Base-by-base conservation (phyloP, 176 grass and related monocot genomes). In the Avena insularis region DNA sequence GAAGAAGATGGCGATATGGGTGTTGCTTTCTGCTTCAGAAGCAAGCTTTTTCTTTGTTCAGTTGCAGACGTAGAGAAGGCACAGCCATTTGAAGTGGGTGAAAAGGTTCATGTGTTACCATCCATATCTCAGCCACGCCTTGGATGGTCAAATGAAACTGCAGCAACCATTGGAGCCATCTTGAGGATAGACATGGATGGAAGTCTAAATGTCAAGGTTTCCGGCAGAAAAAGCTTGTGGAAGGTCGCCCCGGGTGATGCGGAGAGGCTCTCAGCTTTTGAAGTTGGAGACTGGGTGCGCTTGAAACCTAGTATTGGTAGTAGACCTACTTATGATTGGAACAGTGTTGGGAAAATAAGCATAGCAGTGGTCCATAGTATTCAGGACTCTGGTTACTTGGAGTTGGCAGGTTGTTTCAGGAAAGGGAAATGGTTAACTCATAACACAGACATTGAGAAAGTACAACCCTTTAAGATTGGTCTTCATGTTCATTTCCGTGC, bases 241-340 rank as follows among this genome's bases (percentile, higher is more conserved):
- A 99, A 97, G 89, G 97, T 99, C 51, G 97, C 94, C 85, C 97
- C 97, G 84, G 97, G 97, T 86, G 97, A 99, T n/a, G 92, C 94
- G 33, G 97, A 99, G 89, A 94, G 92, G 82, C 94, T 99, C 76
- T 97, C 94, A 70, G 97, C 94, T 81, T 99, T 97, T 86, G 97
- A 93, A 78, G 97, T 99, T 81, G 97, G 97, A 75, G 97, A 99
- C 60, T 99, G 97, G 97, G 97, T 99, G 78, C 91, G 87, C 20
- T n/a, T 77, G 69, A 99, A 99, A 67, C 91, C 87, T 86, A 99
- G 77, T 79, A 71, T 89, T 72, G 97, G 92, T 4, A 86, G 86
- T 85, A 99, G 94, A 89, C 89, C 97, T 75, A 94, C 92, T 60
- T 99, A 94, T 86, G 94, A 99, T 70, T 94, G 97, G 97, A 99